Base-by-base conservation (phyloP, 495 filamentous ascomycete species). In the Aspergillus leporis region DNA sequence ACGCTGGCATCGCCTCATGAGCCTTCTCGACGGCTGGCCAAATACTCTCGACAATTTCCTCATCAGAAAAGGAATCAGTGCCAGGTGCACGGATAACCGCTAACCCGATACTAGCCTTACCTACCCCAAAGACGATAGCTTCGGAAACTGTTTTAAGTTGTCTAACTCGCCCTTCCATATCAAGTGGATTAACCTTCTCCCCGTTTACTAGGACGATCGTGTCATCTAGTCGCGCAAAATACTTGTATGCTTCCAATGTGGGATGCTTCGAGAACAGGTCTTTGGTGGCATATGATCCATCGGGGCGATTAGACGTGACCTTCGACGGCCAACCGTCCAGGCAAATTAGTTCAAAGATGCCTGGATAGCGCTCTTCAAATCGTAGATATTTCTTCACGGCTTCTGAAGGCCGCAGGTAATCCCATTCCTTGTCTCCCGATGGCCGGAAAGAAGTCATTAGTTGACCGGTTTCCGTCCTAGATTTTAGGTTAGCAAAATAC, bases 111-210 rank as follows among this genome's bases (percentile, higher is more conserved):
- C 68, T 67, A 13, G 72, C 62, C 28, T 70, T 74, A 31, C 74
- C 70, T 4, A 67, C 64, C 0, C 76, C 76, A 58, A 79, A 79
- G 0, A 70, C 74, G 18, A 79, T 65, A 25, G 71, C 73, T 28
- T 79, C 76, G 14, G 68, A 56, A 6, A 79, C 71, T 0, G 64
- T 58, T 12, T 65, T 54, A 40, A 72, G 66, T 53, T 79, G 67
- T 38, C 74, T 58, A 23, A 76, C 67, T 2, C 69, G 66, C 18
- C 74, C 79, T 73, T 90, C 86, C 16, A 89, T 65, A 1, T 82
- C 82, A 19, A 83, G 78, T 6, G 86, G 86, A 59, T 86, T 85
- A 32, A 88, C 87, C 56, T 90, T 89, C 70, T 88, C 86, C 0
- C 86, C 86, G 14, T 86, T 90, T 16, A 83, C 71, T 5, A 90